These are phyloP conservation scores for Leucosporidium creatinivorum DNA, from an alignment of 768 basidiomycete species.

Conservation along the genomic window DNA sequence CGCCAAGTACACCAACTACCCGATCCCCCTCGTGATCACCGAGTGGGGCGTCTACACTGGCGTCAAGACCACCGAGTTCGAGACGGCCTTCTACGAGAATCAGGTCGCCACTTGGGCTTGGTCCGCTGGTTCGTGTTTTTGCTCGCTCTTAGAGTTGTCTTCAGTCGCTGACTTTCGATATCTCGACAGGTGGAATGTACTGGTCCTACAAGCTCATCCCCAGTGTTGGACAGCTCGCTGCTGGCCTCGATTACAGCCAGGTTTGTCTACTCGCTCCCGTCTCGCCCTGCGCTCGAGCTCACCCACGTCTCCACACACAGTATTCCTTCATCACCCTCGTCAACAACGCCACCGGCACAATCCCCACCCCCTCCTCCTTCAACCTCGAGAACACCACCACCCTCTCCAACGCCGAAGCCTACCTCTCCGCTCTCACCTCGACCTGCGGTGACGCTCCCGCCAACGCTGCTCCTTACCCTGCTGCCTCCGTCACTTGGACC, in stretches of 20 bases:
- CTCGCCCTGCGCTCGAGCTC: too few species aligned
- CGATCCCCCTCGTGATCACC: constrained; percentile 34
- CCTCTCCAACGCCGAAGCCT: not conserved
- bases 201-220: constrained; percentile 20
- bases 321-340: constrained; percentile 9
- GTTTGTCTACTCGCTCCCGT: not conserved
- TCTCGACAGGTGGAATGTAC: constrained; percentile 21
- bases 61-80: constrained; percentile 34
- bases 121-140: constrained; percentile 1
- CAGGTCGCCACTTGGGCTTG: constrained; percentile 36
- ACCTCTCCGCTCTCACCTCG: constrained; percentile 1
- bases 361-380: constrained; percentile 16
- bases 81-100: constrained; percentile 33
- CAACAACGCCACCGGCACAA: constrained; percentile 11
- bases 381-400: constrained; percentile 20
- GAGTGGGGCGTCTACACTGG: constrained; percentile 35
- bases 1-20: constrained; percentile 27
- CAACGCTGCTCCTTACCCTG: constrained; percentile 20
- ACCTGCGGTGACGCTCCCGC: constrained; percentile 17
- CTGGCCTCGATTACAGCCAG: constrained; percentile 30
- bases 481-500: constrained; percentile 9
- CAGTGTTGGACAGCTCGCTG: constrained; percentile 7
- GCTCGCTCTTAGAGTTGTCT: not conserved
- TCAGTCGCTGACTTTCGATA: too few species aligned
- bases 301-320: not conserved